phyloP scores from a whole-genome alignment of 345 rosid species.

The Mercurialis annua region DNA sequence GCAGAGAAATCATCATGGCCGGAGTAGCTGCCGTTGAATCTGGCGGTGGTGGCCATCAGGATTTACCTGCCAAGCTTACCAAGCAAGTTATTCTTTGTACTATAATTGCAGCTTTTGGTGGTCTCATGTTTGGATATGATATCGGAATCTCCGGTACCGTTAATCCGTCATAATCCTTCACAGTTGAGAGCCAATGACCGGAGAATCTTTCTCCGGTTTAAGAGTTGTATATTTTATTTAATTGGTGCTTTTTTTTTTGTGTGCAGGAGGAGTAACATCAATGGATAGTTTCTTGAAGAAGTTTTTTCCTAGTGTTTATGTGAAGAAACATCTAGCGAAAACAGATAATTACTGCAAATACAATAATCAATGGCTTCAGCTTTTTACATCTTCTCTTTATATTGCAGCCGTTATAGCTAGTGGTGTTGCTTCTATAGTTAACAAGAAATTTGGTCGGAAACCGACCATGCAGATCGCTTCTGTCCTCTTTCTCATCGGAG shows the following conservation, averaged over 20 bases:
- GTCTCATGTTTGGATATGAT: constrained; percentile 67
- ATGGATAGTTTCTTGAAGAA: constrained; percentile 74
- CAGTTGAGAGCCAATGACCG: no score
- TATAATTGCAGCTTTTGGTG: constrained; percentile 66
- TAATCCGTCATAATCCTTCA: no score
- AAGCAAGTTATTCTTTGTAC: constrained; percentile 35
- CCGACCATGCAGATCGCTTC: constrained; percentile 78
- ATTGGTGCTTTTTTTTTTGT: neutral
- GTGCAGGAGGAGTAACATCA: constrained; percentile 69
- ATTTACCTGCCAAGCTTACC: constrained; percentile 26
- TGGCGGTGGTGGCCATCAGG: constrained; percentile 3
- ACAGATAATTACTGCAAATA: constrained; percentile 80
- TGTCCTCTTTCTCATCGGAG: constrained; percentile 59
- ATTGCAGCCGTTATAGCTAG: constrained; percentile 67
- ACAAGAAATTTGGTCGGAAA: constrained; percentile 55
- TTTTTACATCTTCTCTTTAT: constrained; percentile 38
- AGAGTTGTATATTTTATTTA: no score
- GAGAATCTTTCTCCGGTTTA: neutral
- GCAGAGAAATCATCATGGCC: neutral
- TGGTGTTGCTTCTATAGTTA: constrained; percentile 44
- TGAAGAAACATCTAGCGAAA: constrained; percentile 46
- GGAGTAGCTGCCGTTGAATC: constrained; percentile 3
- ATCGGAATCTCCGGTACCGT: constrained; percentile 55
- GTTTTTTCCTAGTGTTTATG: constrained; percentile 60
- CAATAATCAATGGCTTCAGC: constrained; percentile 51